Evolutionary conservation across 1,139 yeast species (phyloP), one percentile per base, ranked within the genome.

Genomic region (Pichia norvegensis): DNA sequence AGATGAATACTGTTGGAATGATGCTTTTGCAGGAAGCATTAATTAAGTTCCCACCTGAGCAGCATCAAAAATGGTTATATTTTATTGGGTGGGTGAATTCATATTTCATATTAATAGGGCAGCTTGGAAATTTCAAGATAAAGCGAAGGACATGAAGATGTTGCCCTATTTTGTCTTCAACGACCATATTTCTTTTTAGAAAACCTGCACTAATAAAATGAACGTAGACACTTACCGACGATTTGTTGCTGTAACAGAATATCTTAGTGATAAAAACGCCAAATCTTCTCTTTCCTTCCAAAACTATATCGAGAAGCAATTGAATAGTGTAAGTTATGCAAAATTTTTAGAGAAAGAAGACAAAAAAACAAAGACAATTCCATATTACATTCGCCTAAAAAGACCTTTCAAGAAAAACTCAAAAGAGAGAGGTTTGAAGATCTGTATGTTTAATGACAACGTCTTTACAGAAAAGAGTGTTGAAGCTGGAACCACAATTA

Each of bases 381-480:
- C 22, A 4, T 40, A n/a, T 37, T 43, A 31, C 19, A 43, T 46
- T 33, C 33, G 45, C 29, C 20, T 46, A 8, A 41, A 38, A n/a
- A 44, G 33, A n/a, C 41, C 47, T 0, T 38, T 31, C 8, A 45
- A 47, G 13, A 41, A 39, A 2, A 48, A 54, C 21, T 44, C 48
- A 33, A 45, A 46, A 4, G 44, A 44, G 13, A 41, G 59, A 20
- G 58, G 58, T 7, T 40, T 47, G 11, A 42, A 47, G 33, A 17
- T 44, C 14, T 42, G 45, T 36, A 31, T 44, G 14, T 19, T 36
- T 2, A 41, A 36, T 31, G 27, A 39, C 4, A 35, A 41, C 19
- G 17, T 40, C 9, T 36, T 44, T n/a, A 33, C 27, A n/a, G 47
- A 44, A 33, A 37, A 37, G n/a, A 19, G n/a, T 4, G 29, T 40